Base-by-base conservation (phyloP, 768 basidiomycete genomes). In the Pluteus cervinus region DNA sequence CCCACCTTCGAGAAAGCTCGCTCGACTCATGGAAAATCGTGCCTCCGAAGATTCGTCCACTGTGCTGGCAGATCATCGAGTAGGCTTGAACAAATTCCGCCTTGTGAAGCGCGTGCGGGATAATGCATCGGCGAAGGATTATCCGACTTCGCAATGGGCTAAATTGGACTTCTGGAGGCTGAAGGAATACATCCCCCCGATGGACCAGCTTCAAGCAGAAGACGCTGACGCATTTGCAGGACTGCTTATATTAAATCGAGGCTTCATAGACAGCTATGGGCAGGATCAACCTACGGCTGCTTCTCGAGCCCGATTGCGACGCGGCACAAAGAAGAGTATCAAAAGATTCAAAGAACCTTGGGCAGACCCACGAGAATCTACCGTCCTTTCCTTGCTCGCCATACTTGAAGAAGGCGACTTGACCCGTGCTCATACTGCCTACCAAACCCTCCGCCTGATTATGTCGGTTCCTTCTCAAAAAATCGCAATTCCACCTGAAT, bases 91-190 rank as follows among this genome's bases (percentile, higher is more conserved):
- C 55, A 90, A 87, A 54, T 90, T 91, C 54, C 72, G 82, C 11
- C 55, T 88, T 15, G 84, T 83, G 17, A 75, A 79, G 21, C 73
- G 73, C 33, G 58, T 91, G n/a, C 65, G 65, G 2, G 70, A 76
- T 15, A 60, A 72, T 41, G 63, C 75, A 3, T 48, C 57, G 5
- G 52, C 55, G 10, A 53, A 58, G 4, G 51, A 60, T 7, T 68
- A 73, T 32, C 55, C 62, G 10, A 56, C 61, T 37, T 54, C 56
- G 5, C 63, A 65, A 20, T 86, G 86, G 39, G 62, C 74, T 1
- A 60, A 62, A 36, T 63, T 63, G 7, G 79, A 83, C 45, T 91
- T 93, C 55, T 96, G 91, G 91, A 73, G 78, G 25, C 61, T 94
- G 52, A 90, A 89, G 52, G 76, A 79, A 16, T 81, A 73, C 50